phyloP scores from a whole-genome alignment of 2,329 filamentous ascomycete species.

The Epichloe uncinata region DNA sequence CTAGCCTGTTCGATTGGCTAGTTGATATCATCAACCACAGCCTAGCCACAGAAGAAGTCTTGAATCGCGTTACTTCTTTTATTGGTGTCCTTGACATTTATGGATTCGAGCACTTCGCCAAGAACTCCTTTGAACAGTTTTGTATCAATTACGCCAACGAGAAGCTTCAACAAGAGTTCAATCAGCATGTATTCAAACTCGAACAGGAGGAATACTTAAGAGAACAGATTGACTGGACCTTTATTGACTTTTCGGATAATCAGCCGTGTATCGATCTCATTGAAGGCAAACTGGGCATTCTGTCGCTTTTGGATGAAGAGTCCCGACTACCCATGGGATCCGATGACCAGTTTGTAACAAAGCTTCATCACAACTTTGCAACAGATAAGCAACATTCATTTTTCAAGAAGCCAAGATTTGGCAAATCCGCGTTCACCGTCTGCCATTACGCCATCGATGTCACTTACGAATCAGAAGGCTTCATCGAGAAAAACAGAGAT shows the following conservation, averaged over 20 bases:
- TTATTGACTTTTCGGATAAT: constrained; percentile 98
- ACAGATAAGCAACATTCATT: constrained; percentile 88
- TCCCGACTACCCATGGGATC: constrained; percentile 93
- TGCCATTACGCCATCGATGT: constrained; percentile 98
- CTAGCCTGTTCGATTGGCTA: constrained; percentile 95
- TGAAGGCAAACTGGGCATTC: constrained; percentile 86
- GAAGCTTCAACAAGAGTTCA: constrained; percentile 98
- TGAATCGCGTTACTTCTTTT: constrained; percentile 73
- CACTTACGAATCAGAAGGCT: constrained; percentile 96
- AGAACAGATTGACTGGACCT: constrained; percentile 97
- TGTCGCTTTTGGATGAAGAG: constrained; percentile 90
- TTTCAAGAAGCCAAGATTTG: constrained; percentile 97
- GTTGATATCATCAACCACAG: constrained; percentile 94
- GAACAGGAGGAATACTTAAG: constrained; percentile 96
- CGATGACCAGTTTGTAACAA: constrained; percentile 92
- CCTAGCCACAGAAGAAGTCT: constrained; percentile 75
- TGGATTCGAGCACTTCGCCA: constrained; percentile 97
- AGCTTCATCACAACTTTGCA: constrained; percentile 87
- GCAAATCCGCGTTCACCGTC: constrained; percentile 93
- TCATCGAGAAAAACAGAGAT: constrained; percentile 98
- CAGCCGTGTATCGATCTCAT: constrained; percentile 98
- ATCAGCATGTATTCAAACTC: constrained; percentile 97
- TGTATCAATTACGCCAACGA: constrained; percentile 99
- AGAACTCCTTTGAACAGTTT: constrained; percentile 99
- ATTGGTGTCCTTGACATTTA: constrained; percentile 99